Conservation (phyloP, 352 stramenopile genomes). For the Nannochloropsis limnetica region DNA sequence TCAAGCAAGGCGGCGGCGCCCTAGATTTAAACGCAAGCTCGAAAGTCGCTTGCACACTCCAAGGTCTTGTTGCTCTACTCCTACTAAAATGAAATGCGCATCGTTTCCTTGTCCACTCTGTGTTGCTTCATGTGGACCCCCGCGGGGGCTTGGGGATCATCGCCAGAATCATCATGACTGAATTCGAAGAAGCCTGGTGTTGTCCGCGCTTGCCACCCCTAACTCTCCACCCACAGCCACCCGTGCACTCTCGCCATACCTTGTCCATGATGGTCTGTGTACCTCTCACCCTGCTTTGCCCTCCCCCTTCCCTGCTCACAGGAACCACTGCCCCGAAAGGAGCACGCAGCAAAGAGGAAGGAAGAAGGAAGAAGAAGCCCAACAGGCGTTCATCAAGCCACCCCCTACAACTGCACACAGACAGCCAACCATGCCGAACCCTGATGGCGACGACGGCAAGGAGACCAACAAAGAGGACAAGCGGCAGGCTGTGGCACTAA, state of each 20-base stretch:
- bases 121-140: too few relatives aligned
- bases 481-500: neutral
- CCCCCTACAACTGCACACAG: neutral
- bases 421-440: conserved; percentile 1
- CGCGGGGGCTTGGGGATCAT: too few relatives aligned
- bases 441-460: conserved; percentile 20
- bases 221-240: neutral
- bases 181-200: neutral
- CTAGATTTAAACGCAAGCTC: too few relatives aligned
- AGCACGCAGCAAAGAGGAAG: neutral
- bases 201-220: neutral
- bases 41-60: too few relatives aligned
- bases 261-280: neutral
- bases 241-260: neutral
- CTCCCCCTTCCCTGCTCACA: neutral
- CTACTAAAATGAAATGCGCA: too few relatives aligned
- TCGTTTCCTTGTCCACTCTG: too few relatives aligned
- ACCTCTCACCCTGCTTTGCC: neutral
- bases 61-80: too few relatives aligned
- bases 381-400: neutral
- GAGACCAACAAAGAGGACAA: neutral
- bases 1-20: too few relatives aligned
- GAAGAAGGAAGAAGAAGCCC: neutral
- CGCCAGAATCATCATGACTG: neutral
- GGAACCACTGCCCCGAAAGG: neutral